A percentile compares a stretch with the other conserved stretches of the same genome.
Conservation (phyloP, 768 basidiomycete genomes). For the Lentinula detonsa region DNA sequence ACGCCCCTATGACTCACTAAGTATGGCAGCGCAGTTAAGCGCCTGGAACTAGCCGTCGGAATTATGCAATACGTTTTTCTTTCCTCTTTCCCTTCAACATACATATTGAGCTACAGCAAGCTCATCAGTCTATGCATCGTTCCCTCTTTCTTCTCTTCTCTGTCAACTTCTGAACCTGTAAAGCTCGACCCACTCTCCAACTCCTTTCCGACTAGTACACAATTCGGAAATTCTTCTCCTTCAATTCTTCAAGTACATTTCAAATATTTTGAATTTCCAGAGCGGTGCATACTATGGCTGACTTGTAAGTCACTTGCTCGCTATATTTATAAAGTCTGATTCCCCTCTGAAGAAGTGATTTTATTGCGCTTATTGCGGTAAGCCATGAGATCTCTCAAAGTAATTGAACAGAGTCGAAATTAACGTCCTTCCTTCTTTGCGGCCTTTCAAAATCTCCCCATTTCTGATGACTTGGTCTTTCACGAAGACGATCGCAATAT, state of each 20-base stretch:
- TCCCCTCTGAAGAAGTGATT: constrained; percentile 27
- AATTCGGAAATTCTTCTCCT: neutral
- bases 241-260: neutral
- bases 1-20: too few relatives aligned
- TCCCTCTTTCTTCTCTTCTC: neutral
- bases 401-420: neutral
- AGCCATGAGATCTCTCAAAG: constrained; percentile 9
- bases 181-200: neutral
- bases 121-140: too few relatives aligned
- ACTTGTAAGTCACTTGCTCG: neutral
- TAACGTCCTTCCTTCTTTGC: too few relatives aligned
- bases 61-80: too few relatives aligned
- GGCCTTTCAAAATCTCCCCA: too few relatives aligned
- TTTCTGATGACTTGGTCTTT: too few relatives aligned
- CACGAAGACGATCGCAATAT: constrained; percentile 38
- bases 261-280: neutral
- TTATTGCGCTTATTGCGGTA: constrained; percentile 35
- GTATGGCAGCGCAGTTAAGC: too few relatives aligned
- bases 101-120: too few relatives aligned
- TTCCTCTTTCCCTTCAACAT: too few relatives aligned
- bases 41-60: too few relatives aligned
- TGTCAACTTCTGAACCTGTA: neutral
- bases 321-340: neutral
- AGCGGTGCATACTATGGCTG: neutral
- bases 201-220: neutral